Evolutionary conservation across 2,329 filamentous ascomycete genomes (phyloP).

Genomic region (Colletotrichum chrysophilum): DNA sequence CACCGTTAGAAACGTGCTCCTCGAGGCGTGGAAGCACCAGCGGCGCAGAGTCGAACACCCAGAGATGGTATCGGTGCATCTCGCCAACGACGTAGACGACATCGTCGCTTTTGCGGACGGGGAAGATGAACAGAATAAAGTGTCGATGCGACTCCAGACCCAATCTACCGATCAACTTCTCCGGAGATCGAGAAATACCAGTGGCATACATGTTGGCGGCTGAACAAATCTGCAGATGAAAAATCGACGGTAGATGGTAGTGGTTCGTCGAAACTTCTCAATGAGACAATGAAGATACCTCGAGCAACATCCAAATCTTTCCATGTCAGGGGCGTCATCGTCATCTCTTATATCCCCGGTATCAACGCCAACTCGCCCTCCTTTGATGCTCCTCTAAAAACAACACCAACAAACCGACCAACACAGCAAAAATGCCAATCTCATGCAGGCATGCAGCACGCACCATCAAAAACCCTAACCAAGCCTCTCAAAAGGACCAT

Average conservation of each 20-base stretch:
- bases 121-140: neutral
- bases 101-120: neutral
- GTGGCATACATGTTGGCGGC: conserved; percentile 6
- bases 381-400: neutral
- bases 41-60: neutral
- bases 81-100: neutral
- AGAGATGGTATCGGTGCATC: neutral
- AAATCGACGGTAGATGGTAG: neutral
- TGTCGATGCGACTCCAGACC: neutral
- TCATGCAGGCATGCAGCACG: neutral
- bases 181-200: neutral
- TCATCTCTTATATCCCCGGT: neutral
- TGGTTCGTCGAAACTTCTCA: neutral
- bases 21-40: neutral
- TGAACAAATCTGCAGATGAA: neutral
- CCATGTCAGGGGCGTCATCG: neutral
- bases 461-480: neutral
- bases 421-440: neutral
- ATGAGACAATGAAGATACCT: neutral
- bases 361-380: neutral
- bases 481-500: neutral
- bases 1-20: neutral
- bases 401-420: neutral
- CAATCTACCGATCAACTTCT: neutral
- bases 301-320: neutral